phyloP scores from a whole-genome alignment of 2,329 filamentous ascomycete species.

The Shiraia sp. region DNA sequence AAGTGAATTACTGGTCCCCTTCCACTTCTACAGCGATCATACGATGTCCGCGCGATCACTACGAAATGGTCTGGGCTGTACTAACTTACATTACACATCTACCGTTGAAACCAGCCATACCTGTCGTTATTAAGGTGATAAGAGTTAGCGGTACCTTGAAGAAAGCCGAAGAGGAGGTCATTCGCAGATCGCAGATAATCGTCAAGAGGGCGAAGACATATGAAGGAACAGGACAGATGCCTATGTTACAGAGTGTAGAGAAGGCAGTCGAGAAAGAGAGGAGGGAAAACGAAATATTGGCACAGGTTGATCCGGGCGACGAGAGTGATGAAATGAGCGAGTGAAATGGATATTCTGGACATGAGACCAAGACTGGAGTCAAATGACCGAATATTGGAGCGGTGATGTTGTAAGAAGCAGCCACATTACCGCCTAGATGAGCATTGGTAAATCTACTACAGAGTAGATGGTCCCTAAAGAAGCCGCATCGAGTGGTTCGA shows the following conservation, averaged over 20 bases:
- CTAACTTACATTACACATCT: slow-evolving; percentile 78
- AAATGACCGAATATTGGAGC: no score
- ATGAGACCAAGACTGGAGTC: no score
- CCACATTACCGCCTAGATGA: no score
- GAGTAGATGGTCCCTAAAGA: no score
- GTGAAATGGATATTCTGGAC: no score
- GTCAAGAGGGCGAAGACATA: slow-evolving; percentile 67
- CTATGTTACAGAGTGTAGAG: slow-evolving; percentile 25
- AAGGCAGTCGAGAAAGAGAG: slow-evolving; percentile 27
- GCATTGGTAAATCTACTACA: no score
- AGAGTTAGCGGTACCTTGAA: slow-evolving; percentile 90
- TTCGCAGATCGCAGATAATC: slow-evolving; percentile 73
- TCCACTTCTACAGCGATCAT: slow-evolving; percentile 96
- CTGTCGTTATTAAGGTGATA: slow-evolving; percentile 82
- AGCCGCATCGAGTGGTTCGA: no score
- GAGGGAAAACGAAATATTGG: slow-evolving; percentile 20
- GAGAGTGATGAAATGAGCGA: slow-evolving; percentile 29
- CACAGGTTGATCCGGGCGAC: slow-evolving; percentile 14
- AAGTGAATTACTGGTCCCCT: slow-evolving; percentile 89
- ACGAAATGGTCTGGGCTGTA: slow-evolving; percentile 86
- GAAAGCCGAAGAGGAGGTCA: slow-evolving; percentile 88
- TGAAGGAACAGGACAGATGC: slow-evolving; percentile 13
- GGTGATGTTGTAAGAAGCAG: no score
- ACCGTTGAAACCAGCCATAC: slow-evolving; percentile 60
- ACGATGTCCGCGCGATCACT: slow-evolving; percentile 78